Conservation (phyloP, 495 filamentous ascomycete species). For the Thermothielavioides terrestris region DNA sequence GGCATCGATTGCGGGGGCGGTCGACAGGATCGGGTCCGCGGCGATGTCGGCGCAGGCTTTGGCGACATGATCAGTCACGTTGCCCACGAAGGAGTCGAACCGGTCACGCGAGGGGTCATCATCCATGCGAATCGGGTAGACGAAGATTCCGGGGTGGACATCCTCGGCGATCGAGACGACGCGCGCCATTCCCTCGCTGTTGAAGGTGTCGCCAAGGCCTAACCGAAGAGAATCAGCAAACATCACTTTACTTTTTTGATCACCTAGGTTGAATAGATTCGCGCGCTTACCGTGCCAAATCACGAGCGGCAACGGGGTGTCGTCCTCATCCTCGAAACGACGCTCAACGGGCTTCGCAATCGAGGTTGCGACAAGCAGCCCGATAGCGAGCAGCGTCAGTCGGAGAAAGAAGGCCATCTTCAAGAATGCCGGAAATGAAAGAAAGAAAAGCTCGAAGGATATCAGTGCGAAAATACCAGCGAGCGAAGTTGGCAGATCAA, state of each 20-base stretch:
- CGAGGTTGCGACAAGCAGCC: slow-evolving; percentile 21
- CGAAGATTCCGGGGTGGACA: slow-evolving; percentile 71
- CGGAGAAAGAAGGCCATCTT: slow-evolving; percentile 16
- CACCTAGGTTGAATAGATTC: neutral
- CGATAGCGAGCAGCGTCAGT: slow-evolving; percentile 17
- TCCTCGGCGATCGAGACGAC: slow-evolving; percentile 60
- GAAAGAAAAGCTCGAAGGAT: neutral
- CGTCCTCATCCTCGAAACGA: slow-evolving; percentile 24
- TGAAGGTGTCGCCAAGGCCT: slow-evolving; percentile 57
- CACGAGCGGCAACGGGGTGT: slow-evolving; percentile 69
- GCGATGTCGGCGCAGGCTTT: slow-evolving; percentile 75
- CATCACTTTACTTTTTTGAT: no score
- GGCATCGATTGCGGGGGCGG: slow-evolving; percentile 76
- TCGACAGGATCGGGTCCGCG: slow-evolving; percentile 66
- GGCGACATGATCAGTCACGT: slow-evolving; percentile 70
- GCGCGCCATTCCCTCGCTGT: slow-evolving; percentile 59
- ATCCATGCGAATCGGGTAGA: slow-evolving; percentile 72
- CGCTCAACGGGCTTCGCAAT: slow-evolving; percentile 19
- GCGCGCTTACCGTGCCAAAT: slow-evolving; percentile 77
- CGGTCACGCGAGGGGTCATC: slow-evolving; percentile 59
- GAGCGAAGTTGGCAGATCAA: neutral
- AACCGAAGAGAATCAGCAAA: neutral
- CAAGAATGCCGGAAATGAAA: neutral
- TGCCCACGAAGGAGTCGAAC: slow-evolving; percentile 81
- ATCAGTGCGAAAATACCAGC: neutral